Conservation (phyloP, 2,329 filamentous ascomycete genomes). For the Xylaria sp. region DNA sequence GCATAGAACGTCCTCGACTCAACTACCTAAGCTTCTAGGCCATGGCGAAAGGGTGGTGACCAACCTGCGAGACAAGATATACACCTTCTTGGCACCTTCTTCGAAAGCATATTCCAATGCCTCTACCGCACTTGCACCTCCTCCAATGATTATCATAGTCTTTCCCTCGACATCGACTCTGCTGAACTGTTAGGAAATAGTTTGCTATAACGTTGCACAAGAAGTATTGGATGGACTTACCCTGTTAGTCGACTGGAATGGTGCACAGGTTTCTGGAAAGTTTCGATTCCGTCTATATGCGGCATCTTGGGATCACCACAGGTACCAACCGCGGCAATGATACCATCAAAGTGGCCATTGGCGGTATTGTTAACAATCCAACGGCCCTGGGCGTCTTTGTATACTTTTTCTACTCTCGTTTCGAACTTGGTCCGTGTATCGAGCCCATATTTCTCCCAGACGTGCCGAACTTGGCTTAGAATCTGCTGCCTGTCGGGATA, state of each 20-base stretch:
- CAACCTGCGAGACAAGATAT: constrained; percentile 71
- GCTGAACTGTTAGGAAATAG: constrained; percentile 39
- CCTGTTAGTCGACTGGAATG: constrained; percentile 81
- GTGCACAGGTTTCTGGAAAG: constrained; percentile 76
- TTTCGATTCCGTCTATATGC: constrained; percentile 74
- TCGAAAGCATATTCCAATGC: constrained; percentile 81
- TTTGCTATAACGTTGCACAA: no score
- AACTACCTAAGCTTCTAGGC: neutral
- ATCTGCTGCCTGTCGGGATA: constrained; percentile 84
- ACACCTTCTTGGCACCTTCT: constrained; percentile 73
- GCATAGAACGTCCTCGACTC: neutral
- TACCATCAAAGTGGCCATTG: constrained; percentile 79
- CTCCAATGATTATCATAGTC: constrained; percentile 79
- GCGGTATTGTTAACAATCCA: constrained; percentile 82
- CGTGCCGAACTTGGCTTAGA: constrained; percentile 72
- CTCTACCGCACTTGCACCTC: constrained; percentile 84
- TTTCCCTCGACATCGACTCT: constrained; percentile 78
- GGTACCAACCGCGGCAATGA: constrained; percentile 82
- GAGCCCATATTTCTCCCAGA: constrained; percentile 82
- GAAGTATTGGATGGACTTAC: constrained; percentile 43
- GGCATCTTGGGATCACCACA: constrained; percentile 83
- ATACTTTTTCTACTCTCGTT: constrained; percentile 74
- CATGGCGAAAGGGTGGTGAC: neutral
- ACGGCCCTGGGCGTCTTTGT: constrained; percentile 72
- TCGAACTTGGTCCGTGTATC: constrained; percentile 78